Conservation (phyloP, 345 rosid genomes). For the Aegle marmelos region DNA sequence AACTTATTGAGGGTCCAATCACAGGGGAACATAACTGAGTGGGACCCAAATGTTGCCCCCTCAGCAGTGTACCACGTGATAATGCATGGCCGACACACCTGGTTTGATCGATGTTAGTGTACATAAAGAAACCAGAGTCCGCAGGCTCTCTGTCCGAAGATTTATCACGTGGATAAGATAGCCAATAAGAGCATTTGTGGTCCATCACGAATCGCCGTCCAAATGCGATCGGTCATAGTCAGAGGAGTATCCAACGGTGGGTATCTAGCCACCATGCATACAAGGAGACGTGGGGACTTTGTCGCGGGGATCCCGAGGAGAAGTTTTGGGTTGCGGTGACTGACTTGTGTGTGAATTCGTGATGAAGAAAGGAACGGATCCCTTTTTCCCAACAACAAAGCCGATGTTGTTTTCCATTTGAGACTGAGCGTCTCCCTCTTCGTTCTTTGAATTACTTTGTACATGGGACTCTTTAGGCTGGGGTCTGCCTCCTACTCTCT, state of each 20-base stretch:
- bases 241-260: neutral
- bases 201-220: neutral
- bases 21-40: slow-evolving; percentile 1
- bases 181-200: slow-evolving; percentile 6
- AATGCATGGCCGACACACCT: slow-evolving; percentile 21
- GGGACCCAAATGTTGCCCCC: slow-evolving; percentile 21
- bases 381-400: slow-evolving; percentile 19
- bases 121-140: no score
- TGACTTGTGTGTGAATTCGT: neutral
- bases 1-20: neutral
- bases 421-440: neutral
- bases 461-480: neutral
- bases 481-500: no score
- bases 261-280: no score
- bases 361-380: slow-evolving; percentile 6
- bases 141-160: no score
- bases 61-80: slow-evolving; percentile 21
- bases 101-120: neutral
- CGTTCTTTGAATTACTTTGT: neutral
- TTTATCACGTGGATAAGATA: neutral
- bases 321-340: neutral
- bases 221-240: neutral
- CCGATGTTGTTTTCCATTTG: neutral
- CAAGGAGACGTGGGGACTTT: neutral
- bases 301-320: neutral